A percentile compares a stretch with the other conserved stretches of the same genome.
These are phyloP conservation scores for Flaveria sonorensis DNA, from an alignment of 129 eudicot genomes.

Conservation along the genomic window DNA sequence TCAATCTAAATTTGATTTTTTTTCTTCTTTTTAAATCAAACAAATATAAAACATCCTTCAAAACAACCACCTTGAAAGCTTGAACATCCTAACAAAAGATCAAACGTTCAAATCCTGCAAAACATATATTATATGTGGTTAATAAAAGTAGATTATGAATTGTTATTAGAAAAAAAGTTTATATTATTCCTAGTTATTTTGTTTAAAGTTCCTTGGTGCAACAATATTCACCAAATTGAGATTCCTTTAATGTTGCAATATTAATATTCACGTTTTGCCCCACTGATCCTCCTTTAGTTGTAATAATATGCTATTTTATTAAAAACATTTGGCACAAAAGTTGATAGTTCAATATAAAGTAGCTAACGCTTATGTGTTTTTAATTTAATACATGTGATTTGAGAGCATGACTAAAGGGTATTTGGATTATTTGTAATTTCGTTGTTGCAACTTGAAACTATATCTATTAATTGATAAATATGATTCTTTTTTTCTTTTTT, in stretches of 20 bases:
- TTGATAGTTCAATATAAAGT: background rate
- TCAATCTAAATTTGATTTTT: background rate
- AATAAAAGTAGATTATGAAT: too few species aligned
- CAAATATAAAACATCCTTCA: background rate
- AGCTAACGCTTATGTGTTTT: background rate
- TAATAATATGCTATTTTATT: too few species aligned
- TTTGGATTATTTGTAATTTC: background rate
- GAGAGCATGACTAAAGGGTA: background rate
- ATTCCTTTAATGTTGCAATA: conserved; percentile 29
- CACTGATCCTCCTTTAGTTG: background rate
- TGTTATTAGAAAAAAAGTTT: background rate
- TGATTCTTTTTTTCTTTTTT: background rate
- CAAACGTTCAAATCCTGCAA: background rate
- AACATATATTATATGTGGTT: background rate
- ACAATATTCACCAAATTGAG: conserved; percentile 38
- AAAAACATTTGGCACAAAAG: background rate
- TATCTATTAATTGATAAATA: background rate
- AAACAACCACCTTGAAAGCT: background rate
- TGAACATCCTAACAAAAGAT: background rate
- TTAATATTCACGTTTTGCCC: conserved; percentile 26
- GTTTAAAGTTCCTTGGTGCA: conserved; percentile 32
- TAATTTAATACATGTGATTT: too few species aligned
- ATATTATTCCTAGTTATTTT: conserved; percentile 2
- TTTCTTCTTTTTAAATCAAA: background rate
- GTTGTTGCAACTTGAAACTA: background rate